A percentile compares a stretch with the other conserved stretches of the same genome.
Conservation (phyloP, 768 basidiomycete genomes). For the Rhodotorula kratochvilovae region DNA sequence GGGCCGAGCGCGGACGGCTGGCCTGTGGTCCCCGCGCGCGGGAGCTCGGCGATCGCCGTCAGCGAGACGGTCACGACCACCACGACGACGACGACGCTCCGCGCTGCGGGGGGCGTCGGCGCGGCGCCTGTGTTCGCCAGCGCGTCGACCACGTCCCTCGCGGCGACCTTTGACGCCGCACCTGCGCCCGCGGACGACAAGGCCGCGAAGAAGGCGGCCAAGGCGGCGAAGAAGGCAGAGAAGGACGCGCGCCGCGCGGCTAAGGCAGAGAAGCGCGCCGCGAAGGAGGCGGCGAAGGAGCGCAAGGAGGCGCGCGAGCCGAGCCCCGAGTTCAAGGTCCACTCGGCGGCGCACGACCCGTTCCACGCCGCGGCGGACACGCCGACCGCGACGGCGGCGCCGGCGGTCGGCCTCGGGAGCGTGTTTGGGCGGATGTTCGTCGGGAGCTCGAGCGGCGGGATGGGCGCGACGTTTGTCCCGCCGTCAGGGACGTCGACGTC, state of each 20-base stretch:
- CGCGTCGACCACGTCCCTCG: constrained; percentile 3
- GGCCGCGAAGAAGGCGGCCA: constrained; percentile 2
- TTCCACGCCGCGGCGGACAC: constrained; percentile 15
- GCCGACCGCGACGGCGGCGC: background rate
- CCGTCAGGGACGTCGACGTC: background rate
- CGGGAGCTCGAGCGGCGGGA: constrained; percentile 2
- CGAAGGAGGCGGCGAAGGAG: background rate
- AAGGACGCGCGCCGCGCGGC: constrained; percentile 12
- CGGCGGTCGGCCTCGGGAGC: background rate
- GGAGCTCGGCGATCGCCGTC: constrained; percentile 8
- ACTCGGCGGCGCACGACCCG: constrained; percentile 23
- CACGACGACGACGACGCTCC: constrained; percentile 1
- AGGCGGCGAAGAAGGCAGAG: constrained; percentile 1
- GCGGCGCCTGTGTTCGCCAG: constrained; percentile 11
- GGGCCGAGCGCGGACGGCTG: constrained; percentile 18
- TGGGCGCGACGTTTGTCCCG: constrained; percentile 21
- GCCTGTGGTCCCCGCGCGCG: constrained; percentile 21
- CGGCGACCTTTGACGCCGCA: constrained; percentile 1
- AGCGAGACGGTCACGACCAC: background rate
- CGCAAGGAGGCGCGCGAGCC: constrained; percentile 7
- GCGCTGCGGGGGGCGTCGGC: background rate
- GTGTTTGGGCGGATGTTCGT: constrained; percentile 26
- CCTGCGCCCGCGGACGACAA: constrained; percentile 8
- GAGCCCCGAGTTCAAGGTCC: constrained; percentile 30
- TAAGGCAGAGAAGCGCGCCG: background rate